Conservation (phyloP, 2,329 filamentous ascomycete genomes). For the Xylaria sp. region DNA sequence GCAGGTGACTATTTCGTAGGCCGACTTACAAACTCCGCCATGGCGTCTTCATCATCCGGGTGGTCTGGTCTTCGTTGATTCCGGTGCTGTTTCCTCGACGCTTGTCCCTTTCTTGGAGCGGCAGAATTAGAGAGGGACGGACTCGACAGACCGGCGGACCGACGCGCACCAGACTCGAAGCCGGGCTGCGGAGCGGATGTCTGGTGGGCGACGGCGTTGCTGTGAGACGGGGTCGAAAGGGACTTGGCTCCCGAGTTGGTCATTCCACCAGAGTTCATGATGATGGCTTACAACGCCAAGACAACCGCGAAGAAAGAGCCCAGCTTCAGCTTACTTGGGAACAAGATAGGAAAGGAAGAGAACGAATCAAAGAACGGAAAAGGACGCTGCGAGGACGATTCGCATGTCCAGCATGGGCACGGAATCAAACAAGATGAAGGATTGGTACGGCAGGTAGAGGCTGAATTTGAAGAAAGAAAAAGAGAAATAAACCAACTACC, state of each 20-base stretch:
- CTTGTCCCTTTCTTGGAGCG: slow-evolving; percentile 69
- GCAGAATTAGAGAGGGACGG: slow-evolving; percentile 32
- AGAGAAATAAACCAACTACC: background rate
- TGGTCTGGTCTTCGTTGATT: slow-evolving; percentile 63
- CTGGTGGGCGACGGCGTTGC: slow-evolving; percentile 38
- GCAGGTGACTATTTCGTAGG: background rate
- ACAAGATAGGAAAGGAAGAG: background rate
- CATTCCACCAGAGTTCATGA: slow-evolving; percentile 33
- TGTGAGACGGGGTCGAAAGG: slow-evolving; percentile 41
- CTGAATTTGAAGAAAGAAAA: background rate
- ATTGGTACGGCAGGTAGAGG: background rate
- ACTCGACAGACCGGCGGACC: slow-evolving; percentile 36
- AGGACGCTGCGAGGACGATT: background rate
- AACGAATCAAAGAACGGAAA: background rate
- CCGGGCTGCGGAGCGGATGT: slow-evolving; percentile 38
- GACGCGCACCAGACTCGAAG: slow-evolving; percentile 46
- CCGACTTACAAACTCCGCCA: slow-evolving; percentile 66
- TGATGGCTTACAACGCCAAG: slow-evolving; percentile 8
- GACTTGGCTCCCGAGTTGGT: slow-evolving; percentile 46
- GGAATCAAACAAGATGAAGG: too few species aligned
- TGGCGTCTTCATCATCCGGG: slow-evolving; percentile 75
- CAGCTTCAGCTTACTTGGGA: too few species aligned
- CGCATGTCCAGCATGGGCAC: background rate
- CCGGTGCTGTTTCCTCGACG: slow-evolving; percentile 75
- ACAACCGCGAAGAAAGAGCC: too few species aligned